Conservation (phyloP, 192 early-diverging fungal species). For the Backusella sp. region DNA sequence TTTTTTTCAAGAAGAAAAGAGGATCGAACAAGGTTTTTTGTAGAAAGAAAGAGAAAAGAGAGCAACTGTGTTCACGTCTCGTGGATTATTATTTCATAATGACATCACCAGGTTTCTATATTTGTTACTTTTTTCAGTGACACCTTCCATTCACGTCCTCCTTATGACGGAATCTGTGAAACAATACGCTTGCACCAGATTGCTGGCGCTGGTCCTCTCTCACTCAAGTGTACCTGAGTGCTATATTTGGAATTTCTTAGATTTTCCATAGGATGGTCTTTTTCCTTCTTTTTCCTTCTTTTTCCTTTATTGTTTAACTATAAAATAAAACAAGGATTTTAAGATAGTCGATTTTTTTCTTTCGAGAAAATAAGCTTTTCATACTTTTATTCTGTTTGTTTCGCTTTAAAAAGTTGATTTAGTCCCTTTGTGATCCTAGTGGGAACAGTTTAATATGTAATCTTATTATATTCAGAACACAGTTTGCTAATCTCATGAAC, state of each 20-base stretch:
- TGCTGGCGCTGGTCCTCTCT: background rate
- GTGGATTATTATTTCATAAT: conserved; percentile 2
- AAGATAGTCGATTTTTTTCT: background rate
- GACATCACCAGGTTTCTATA: background rate
- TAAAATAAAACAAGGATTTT: background rate
- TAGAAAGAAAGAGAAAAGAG: background rate
- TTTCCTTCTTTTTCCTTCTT: background rate
- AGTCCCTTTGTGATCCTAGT: too few relatives aligned
- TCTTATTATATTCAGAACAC: too few relatives aligned
- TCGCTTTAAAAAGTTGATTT: too few relatives aligned
- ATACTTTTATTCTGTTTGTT: too few relatives aligned
- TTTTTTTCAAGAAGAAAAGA: background rate
- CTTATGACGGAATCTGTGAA: conserved; percentile 5
- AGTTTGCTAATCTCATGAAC: too few relatives aligned
- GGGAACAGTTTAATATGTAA: too few relatives aligned
- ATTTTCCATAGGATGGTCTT: background rate
- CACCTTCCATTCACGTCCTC: background rate
- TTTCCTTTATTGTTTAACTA: background rate
- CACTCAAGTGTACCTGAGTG: background rate
- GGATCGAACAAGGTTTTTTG: background rate
- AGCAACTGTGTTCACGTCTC: background rate
- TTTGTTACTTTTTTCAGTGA: background rate
- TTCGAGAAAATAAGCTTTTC: too few relatives aligned
- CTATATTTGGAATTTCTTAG: background rate
- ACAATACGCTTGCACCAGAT: background rate